Conservation (phyloP, 371 early-diverging fungal genomes). For the Mucor indicus region DNA sequence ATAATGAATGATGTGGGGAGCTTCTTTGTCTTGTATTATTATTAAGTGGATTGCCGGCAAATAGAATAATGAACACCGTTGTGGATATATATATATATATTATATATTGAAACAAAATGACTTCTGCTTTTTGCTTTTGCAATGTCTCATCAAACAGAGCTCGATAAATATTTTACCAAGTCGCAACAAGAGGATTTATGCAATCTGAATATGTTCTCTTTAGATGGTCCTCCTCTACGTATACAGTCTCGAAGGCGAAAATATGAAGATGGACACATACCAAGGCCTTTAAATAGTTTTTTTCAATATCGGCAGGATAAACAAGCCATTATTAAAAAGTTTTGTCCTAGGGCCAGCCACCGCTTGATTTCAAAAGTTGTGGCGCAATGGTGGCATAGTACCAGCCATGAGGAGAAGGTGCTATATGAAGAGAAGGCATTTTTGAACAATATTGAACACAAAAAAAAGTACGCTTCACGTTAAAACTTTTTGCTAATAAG, state of each 20-base stretch:
- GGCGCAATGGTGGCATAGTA: conserved; percentile 65
- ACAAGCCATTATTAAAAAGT: conserved; percentile 54
- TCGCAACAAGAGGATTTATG: conserved; percentile 10
- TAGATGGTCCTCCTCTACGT: conserved; percentile 1
- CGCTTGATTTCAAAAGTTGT: conserved; percentile 64
- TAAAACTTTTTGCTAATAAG: too few relatives aligned
- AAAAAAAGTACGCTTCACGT: not conserved
- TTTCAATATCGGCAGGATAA: conserved; percentile 64
- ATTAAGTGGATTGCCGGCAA: not conserved
- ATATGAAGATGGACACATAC: conserved; percentile 22
- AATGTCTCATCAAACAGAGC: too few relatives aligned
- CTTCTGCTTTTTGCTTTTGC: not conserved
- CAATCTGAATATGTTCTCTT: not conserved
- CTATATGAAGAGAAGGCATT: conserved; percentile 53
- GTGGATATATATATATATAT: too few relatives aligned
- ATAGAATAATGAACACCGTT: too few relatives aligned
- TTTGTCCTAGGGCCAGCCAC: conserved; percentile 60
- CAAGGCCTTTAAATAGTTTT: conserved; percentile 60
- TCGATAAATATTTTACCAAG: conserved; percentile 6
- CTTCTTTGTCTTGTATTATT: too few relatives aligned
- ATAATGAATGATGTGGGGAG: too few relatives aligned
- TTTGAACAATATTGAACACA: conserved; percentile 53
- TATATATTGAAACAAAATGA: too few relatives aligned
- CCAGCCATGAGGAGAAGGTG: conserved; percentile 47
- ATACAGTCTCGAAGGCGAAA: conserved; percentile 18